Percentiles rank a stretch among this genome's conserved stretches.
Evolutionary conservation across 805 yeast genomes (phyloP).

Genomic region (Yarrowia yakushimensis): DNA sequence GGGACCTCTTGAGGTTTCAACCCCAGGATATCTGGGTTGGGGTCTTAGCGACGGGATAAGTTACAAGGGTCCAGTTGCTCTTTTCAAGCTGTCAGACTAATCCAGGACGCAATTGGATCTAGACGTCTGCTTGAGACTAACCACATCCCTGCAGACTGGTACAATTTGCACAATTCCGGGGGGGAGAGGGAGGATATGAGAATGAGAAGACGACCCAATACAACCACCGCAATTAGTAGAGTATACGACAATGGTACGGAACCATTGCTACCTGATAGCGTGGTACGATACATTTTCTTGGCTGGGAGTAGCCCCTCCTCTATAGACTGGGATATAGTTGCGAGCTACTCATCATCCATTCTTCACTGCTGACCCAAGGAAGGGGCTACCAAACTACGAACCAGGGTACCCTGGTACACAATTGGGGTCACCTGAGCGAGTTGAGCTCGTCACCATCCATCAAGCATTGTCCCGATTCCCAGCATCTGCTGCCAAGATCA

Average conservation of each 20-base stretch:
- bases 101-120: not conserved
- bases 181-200: not conserved
- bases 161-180: not conserved
- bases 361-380: not conserved
- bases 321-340: no score
- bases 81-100: not conserved
- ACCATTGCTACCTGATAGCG: not conserved
- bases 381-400: not conserved
- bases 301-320: not conserved
- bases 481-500: no score
- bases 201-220: not conserved
- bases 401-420: no score
- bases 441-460: no score
- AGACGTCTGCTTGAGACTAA: not conserved
- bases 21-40: no score
- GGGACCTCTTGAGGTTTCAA: no score
- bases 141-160: not conserved
- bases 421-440: not conserved
- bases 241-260: not conserved
- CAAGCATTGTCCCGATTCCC: no score
- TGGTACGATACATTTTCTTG: not conserved
- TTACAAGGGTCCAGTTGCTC: not conserved
- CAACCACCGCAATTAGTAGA: not conserved
- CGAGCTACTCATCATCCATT: not conserved
- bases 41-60: not conserved